A percentile compares a stretch with the other conserved stretches of the same genome.
phyloP scores from a whole-genome alignment of 768 basidiomycete genomes.

The Tylopilus subfusipes region DNA sequence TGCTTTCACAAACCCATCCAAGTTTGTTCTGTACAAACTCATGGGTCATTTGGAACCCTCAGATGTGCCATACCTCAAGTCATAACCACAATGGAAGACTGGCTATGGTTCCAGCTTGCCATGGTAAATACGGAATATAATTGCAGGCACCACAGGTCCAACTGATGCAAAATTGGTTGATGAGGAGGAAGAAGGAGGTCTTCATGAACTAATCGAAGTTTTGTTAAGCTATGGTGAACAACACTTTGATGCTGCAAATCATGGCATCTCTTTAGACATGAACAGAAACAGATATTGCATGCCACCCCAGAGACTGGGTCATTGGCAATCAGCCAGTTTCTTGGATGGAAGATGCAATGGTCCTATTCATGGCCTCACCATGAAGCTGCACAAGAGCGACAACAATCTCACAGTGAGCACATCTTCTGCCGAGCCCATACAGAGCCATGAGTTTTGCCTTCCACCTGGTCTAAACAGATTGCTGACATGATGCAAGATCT shows the following conservation, averaged over 20 bases:
- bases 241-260: constrained; percentile 68
- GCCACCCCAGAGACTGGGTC: constrained; percentile 46
- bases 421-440: constrained; percentile 17
- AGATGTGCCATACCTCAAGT: constrained; percentile 78
- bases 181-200: constrained; percentile 76
- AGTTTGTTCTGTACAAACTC: constrained; percentile 92
- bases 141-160: neutral
- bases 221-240: constrained; percentile 75
- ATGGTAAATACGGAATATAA: constrained; percentile 53
- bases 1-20: constrained; percentile 88
- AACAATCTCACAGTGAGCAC: constrained; percentile 30
- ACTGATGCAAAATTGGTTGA: constrained; percentile 49
- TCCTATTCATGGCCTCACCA: constrained; percentile 67
- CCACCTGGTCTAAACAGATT: constrained; percentile 75
- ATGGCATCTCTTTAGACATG: constrained; percentile 61
- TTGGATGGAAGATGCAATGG: constrained; percentile 91
- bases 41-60: constrained; percentile 87
- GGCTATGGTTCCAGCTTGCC: constrained; percentile 95
- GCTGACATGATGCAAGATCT: constrained; percentile 74
- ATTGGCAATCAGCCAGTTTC: constrained; percentile 91
- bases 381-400: constrained; percentile 36
- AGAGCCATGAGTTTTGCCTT: constrained; percentile 40
- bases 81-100: constrained; percentile 92
- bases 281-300: constrained; percentile 49
- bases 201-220: constrained; percentile 71